Evolutionary conservation across 2,329 filamentous ascomycete genomes (phyloP).

Genomic region (Sphaceloma murrayae): DNA sequence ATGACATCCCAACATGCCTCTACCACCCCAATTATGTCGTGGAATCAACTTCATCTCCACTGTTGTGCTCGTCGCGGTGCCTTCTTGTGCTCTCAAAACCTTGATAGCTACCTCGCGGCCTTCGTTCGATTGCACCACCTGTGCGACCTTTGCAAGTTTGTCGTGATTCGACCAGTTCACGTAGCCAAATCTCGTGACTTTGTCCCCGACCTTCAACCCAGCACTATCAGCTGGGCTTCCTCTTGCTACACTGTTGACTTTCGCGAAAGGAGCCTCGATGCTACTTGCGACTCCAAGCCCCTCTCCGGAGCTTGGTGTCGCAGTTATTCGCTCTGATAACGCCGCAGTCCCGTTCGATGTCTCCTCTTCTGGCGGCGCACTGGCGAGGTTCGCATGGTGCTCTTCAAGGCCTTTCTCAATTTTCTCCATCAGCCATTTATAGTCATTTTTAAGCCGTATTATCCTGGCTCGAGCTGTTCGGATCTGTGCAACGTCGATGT

Average conservation of each 20-base stretch:
- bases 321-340: conserved; percentile 19
- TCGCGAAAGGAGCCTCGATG: conserved; percentile 67
- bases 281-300: conserved; percentile 19
- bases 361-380: conserved; percentile 20
- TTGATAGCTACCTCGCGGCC: conserved; percentile 63
- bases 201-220: conserved; percentile 70
- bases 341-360: conserved; percentile 18
- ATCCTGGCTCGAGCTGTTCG: conserved; percentile 88
- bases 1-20: conserved; percentile 84
- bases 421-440: conserved; percentile 74
- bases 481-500: conserved; percentile 92
- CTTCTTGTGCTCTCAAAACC: conserved; percentile 49
- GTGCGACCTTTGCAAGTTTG: conserved; percentile 72
- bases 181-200: conserved; percentile 74
- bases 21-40: conserved; percentile 75
- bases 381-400: conserved; percentile 65
- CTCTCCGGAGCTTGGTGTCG: conserved; percentile 16
- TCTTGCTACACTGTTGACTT: conserved; percentile 70
- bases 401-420: conserved; percentile 83
- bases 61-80: conserved; percentile 50
- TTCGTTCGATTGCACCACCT: conserved; percentile 82
- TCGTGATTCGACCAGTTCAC: conserved; percentile 81
- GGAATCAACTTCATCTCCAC: conserved; percentile 65
- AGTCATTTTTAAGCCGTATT: conserved; percentile 82
- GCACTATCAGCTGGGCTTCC: conserved; percentile 74